Base-by-base conservation (phyloP, 164 flowering plant genomes). In the Nymphaea thermarum region DNA sequence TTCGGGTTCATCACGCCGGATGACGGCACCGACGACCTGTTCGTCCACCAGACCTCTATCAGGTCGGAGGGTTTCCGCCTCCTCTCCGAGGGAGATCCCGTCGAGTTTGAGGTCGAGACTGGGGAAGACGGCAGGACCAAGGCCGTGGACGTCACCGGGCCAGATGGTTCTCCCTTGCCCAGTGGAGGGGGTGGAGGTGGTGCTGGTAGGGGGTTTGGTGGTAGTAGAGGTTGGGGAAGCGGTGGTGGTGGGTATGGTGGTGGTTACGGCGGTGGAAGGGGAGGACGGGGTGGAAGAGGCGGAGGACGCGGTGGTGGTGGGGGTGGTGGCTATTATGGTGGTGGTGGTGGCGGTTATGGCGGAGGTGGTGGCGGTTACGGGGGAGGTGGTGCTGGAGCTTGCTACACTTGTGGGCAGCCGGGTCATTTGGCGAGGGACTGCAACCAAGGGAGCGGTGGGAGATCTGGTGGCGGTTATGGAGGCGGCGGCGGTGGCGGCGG, bases 61-160 rank as follows among this genome's bases (percentile, higher is more conserved):
- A 77, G 77, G 57, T 67, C 90, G 8, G 97, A 91, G 25, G 98
- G 97, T 3, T 93, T 79, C 73, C 83, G 98, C 6, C 82, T 85
- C 82, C 83, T 93, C 41, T 87, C 83, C 2, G 97, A 84, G 3
- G 87, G 85, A 17, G 96, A 93, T 68, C 5, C 73, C 4, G 98
- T 93, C 5, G 97, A 93, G 81, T 93, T 82, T 67, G 64, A 3
- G 61, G 66, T 93, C 71, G 92, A 83, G 72, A 43, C 73, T 14
- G 84, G 82, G n/a, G 66, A 70, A 7, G 88, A 80, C 15, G 90
- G 90, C 17, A 77, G 94, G 44, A 78, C 87, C 14, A 93, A 93
- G 84, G 98, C 98, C 42, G 87, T 85, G 3, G 89, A 91, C 44
- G 98, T 93, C 17, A 89, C 86, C 11, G 97, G 94, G 1, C 98